Percentiles rank a stretch among this genome's conserved stretches.
Evolutionary conservation across 2,329 filamentous ascomycete species (phyloP).

Genomic region (Fusarium vanettenii): DNA sequence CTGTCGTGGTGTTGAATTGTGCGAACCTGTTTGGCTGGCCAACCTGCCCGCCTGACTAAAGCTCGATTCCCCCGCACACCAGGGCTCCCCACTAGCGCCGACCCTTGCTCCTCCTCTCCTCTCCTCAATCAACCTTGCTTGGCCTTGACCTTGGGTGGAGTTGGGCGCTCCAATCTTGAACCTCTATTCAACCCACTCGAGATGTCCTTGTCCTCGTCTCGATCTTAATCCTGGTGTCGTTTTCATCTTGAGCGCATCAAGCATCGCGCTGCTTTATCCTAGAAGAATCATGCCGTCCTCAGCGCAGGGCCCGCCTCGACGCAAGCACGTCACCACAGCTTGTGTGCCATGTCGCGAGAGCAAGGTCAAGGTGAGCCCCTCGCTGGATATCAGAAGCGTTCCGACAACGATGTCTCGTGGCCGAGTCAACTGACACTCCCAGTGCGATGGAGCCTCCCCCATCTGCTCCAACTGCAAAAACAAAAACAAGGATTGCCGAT

Average conservation of each 20-base stretch:
- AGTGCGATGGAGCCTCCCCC: constrained; percentile 32
- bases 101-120: not conserved
- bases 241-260: not conserved
- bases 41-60: not conserved
- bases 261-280: not conserved
- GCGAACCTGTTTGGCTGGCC: not conserved
- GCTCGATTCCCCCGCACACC: not conserved
- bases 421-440: not conserved
- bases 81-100: not conserved
- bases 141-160: not conserved
- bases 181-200: not conserved
- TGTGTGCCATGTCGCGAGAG: constrained; percentile 58
- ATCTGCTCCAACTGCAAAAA: constrained; percentile 32
- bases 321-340: constrained; percentile 57
- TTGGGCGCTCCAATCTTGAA: not conserved
- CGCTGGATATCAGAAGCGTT: not conserved
- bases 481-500: constrained; percentile 32
- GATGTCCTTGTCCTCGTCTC: not conserved
- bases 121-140: not conserved
- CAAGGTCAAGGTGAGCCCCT: constrained; percentile 53
- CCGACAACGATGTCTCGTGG: not conserved
- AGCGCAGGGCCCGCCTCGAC: constrained; percentile 12
- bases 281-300: constrained; percentile 23
- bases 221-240: not conserved
- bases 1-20: not conserved